Evolutionary conservation across 305 asterid genomes (phyloP).

Genomic region (Salvia sclarea): DNA sequence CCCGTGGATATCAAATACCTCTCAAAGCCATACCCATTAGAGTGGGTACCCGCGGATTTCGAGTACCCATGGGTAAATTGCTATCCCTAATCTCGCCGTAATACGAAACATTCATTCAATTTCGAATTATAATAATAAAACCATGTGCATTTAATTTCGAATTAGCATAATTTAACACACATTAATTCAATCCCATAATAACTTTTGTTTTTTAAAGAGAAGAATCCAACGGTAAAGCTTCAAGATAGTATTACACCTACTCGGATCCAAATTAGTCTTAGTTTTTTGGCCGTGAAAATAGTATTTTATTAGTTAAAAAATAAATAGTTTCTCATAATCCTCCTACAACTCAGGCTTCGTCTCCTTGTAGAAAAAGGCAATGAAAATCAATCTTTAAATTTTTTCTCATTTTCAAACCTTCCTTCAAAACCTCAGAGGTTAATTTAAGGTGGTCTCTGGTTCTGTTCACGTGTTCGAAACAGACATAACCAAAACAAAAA

Average conservation of each 20-base stretch:
- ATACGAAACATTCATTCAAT: too few species aligned
- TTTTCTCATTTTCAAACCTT: background rate
- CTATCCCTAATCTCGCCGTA: too few species aligned
- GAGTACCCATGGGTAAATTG: too few species aligned
- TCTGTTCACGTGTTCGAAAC: background rate
- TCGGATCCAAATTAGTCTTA: slow-evolving; percentile 3
- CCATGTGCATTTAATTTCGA: too few species aligned
- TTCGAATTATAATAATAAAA: too few species aligned
- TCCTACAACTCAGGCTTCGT: slow-evolving; percentile 22
- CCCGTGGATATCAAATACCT: too few species aligned
- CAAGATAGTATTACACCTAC: slow-evolving; percentile 27
- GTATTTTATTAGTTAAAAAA: slow-evolving; percentile 8
- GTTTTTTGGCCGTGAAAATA: slow-evolving; percentile 13
- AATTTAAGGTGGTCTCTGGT: background rate
- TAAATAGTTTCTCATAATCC: slow-evolving; percentile 7
- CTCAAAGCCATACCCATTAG: too few species aligned
- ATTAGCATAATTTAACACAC: too few species aligned
- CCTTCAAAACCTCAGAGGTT: slow-evolving; percentile 8
- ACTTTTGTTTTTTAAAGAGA: too few species aligned
- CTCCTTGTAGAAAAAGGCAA: slow-evolving; percentile 8
- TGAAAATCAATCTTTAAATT: background rate
- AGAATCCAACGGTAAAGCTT: slow-evolving; percentile 34
- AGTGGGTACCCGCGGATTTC: too few species aligned
- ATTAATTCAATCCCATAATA: too few species aligned
- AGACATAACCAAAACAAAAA: background rate